Evolutionary conservation across 768 basidiomycete species (phyloP).

Genomic region (Kondoa subrosea): DNA sequence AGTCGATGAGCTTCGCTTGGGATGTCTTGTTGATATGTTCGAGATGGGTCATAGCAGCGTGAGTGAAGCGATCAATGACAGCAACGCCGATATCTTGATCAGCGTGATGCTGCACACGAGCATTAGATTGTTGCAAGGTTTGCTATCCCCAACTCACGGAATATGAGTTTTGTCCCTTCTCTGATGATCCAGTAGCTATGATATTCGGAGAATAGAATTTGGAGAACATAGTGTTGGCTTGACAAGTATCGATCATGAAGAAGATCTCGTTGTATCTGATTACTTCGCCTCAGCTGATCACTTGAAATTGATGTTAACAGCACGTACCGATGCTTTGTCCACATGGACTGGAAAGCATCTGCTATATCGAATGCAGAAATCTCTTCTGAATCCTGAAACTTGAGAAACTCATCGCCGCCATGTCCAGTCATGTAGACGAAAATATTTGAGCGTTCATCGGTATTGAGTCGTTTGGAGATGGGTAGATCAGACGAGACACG

Average conservation of each 20-base stretch:
- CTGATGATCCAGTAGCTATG: slow-evolving; percentile 72
- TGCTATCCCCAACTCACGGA: slow-evolving; percentile 45
- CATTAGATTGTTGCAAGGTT: background rate
- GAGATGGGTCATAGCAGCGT: slow-evolving; percentile 76
- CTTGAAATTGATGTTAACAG: background rate
- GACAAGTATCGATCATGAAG: slow-evolving; percentile 97
- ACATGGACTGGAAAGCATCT: slow-evolving; percentile 97
- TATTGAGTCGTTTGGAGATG: slow-evolving; percentile 75
- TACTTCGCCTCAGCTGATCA: background rate
- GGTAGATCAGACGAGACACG: slow-evolving; percentile 69
- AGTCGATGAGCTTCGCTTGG: slow-evolving; percentile 36
- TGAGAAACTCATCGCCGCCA: slow-evolving; percentile 93
- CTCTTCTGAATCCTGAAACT: slow-evolving; percentile 98
- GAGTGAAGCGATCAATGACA: slow-evolving; percentile 88
- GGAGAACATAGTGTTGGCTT: slow-evolving; percentile 88
- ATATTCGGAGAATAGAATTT: slow-evolving; percentile 87
- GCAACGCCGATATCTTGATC: slow-evolving; percentile 88
- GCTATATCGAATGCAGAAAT: slow-evolving; percentile 94
- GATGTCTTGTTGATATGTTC: slow-evolving; percentile 86
- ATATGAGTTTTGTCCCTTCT: slow-evolving; percentile 75
- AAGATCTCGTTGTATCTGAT: slow-evolving; percentile 80
- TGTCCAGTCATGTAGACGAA: slow-evolving; percentile 98
- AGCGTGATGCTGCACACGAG: slow-evolving; percentile 53
- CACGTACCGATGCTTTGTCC: slow-evolving; percentile 72
- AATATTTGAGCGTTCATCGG: slow-evolving; percentile 77